Evolutionary conservation across 179 eudicot genomes (phyloP).

Genomic region (Vitellaria paradoxa): DNA sequence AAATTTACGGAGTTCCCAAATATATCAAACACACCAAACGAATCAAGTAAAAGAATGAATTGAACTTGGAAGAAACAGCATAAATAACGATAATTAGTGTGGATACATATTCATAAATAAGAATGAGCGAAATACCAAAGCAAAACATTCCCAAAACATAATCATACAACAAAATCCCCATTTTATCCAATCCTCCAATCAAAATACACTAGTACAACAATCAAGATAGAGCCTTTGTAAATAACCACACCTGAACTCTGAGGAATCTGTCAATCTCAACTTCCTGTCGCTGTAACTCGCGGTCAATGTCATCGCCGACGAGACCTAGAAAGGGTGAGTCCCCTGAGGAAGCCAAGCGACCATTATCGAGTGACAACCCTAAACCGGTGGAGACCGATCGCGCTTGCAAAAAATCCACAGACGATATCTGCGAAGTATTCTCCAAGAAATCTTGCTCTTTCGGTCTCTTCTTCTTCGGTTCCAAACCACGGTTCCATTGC

Average conservation of each 20-base stretch:
- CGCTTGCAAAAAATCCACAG: conserved; percentile 51
- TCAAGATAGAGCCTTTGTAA: not conserved
- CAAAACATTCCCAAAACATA: not conserved
- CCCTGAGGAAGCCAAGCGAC: conserved; percentile 43
- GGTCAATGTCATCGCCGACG: conserved; percentile 51
- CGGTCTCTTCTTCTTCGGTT: conserved; percentile 36
- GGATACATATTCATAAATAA: not conserved
- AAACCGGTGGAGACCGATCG: conserved; percentile 59
- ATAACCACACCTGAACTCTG: conserved; percentile 40
- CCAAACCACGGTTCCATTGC: conserved; percentile 42
- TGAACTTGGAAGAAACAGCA: not conserved
- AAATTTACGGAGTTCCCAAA: not conserved
- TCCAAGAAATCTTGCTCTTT: conserved; percentile 61
- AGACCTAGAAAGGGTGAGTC: conserved; percentile 43
- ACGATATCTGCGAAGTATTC: conserved; percentile 52
- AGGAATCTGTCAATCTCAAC: conserved; percentile 60
- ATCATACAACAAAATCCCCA: not conserved
- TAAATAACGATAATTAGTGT: not conserved
- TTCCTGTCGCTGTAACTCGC: conserved; percentile 45
- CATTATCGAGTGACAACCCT: conserved; percentile 51
- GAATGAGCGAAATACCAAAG: not conserved
- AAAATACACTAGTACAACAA: not conserved
- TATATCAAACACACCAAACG: not conserved
- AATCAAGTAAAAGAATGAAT: not conserved
- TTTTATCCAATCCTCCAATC: not conserved